phyloP scores from a whole-genome alignment of 169 alveolate species.

The Fabrea salina region DNA sequence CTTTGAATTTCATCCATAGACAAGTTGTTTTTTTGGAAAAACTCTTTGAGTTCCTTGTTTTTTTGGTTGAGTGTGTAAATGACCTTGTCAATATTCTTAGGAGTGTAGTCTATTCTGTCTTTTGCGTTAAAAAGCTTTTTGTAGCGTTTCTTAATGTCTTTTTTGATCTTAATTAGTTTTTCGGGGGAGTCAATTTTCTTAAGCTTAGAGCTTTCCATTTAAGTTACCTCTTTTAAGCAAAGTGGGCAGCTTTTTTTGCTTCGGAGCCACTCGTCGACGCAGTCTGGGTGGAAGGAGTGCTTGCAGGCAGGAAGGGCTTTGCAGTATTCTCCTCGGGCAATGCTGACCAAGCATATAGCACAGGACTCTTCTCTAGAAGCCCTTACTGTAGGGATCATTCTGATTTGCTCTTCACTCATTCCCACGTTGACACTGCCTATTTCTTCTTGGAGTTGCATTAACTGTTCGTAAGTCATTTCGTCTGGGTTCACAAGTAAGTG shows the following conservation, averaged over 20 bases:
- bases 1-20: no score
- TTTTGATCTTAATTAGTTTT: no score
- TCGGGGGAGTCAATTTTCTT: no score
- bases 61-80: no score
- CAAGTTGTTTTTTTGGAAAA: no score
- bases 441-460: constrained; percentile 55
- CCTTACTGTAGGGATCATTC: background rate
- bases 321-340: background rate
- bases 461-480: constrained; percentile 66
- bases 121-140: no score
- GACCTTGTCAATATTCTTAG: no score
- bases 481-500: no score
- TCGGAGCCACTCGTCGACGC: constrained; percentile 66
- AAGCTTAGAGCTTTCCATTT: no score
- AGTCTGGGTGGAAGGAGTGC: constrained; percentile 63
- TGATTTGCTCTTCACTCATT: constrained; percentile 38
- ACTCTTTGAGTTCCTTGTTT: no score
- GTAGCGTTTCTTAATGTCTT: no score
- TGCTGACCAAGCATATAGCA: constrained; percentile 2
- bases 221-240: constrained; percentile 49
- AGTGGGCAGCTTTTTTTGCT: constrained; percentile 57
- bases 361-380: background rate
- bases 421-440: constrained; percentile 67
- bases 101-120: no score
- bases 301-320: constrained; percentile 38